Conservation (phyloP, 1,139 yeast genomes). For the Hyphopichia fennica region DNA sequence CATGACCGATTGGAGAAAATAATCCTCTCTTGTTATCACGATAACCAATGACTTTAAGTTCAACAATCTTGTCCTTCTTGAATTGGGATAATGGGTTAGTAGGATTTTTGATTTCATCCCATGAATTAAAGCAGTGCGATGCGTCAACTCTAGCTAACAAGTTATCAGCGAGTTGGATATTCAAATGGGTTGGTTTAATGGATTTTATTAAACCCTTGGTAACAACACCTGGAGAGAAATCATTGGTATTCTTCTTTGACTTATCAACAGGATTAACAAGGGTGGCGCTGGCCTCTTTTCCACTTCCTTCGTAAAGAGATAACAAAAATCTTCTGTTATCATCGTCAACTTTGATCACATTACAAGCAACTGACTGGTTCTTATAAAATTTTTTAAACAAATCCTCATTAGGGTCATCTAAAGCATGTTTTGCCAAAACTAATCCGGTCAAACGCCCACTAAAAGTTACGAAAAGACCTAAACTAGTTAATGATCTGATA, state of each 20-base stretch:
- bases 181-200: slow-evolving; percentile 72
- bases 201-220: slow-evolving; percentile 64
- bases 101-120: slow-evolving; percentile 56
- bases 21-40: slow-evolving; percentile 73
- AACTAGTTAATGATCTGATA: slow-evolving; percentile 70
- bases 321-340: slow-evolving; percentile 71
- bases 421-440: slow-evolving; percentile 74
- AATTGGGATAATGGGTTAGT: slow-evolving; percentile 62
- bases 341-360: slow-evolving; percentile 62
- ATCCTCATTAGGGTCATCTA: slow-evolving; percentile 55
- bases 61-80: slow-evolving; percentile 55
- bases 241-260: slow-evolving; percentile 46
- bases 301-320: slow-evolving; percentile 45
- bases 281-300: slow-evolving; percentile 15
- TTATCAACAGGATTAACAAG: slow-evolving; percentile 61
- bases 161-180: slow-evolving; percentile 75
- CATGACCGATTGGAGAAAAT: slow-evolving; percentile 68
- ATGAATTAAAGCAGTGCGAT: slow-evolving; percentile 62
- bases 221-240: slow-evolving; percentile 57
- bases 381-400: slow-evolving; percentile 57
- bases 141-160: slow-evolving; percentile 80
- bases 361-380: slow-evolving; percentile 68
- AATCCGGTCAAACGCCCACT: slow-evolving; percentile 81
- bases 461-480: slow-evolving; percentile 83
- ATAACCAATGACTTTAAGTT: slow-evolving; percentile 72